A percentile compares a stretch with the other conserved stretches of the same genome.
These are phyloP conservation scores for Juglanconis oblonga DNA, from an alignment of 2,329 filamentous ascomycete species.

Conservation along the genomic window DNA sequence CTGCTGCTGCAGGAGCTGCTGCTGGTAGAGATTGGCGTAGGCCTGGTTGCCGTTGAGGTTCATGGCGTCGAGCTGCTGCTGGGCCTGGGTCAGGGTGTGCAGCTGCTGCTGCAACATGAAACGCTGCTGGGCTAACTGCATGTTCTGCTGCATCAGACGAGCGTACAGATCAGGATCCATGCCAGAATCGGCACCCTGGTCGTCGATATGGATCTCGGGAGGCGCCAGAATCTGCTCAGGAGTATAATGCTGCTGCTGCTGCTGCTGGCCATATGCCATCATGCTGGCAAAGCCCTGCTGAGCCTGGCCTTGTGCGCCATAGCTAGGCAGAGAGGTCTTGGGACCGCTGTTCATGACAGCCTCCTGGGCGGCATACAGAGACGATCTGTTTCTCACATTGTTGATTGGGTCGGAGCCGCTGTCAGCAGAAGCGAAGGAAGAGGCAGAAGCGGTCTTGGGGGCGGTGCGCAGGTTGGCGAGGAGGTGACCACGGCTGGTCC, in stretches of 20 bases:
- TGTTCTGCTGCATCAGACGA: conserved; percentile 84
- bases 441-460: conserved; percentile 77
- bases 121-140: conserved; percentile 91
- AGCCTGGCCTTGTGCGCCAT: conserved; percentile 27
- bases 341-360: conserved; percentile 44
- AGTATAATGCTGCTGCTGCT: conserved; percentile 52
- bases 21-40: conserved; percentile 55
- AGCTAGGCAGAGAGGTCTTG: conserved; percentile 57
- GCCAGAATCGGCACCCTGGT: conserved; percentile 60
- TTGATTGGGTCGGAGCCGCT: conserved; percentile 32
- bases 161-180: conserved; percentile 87
- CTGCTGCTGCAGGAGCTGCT: conserved; percentile 39
- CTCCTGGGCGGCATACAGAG: conserved; percentile 42
- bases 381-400: conserved; percentile 41
- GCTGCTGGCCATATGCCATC: conserved; percentile 14
- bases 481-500: conserved; percentile 91
- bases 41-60: conserved; percentile 65
- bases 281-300: conserved; percentile 30
- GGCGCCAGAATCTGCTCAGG: conserved; percentile 88
- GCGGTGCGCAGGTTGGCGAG: conserved; percentile 91
- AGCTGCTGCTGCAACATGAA: conserved; percentile 93
- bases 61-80: conserved; percentile 78
- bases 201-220: conserved; percentile 72
- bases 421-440: conserved; percentile 55
- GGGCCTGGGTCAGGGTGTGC: conserved; percentile 75